Base-by-base conservation (phyloP, 148 eudicot species). In the Salicornia ramosissima region DNA sequence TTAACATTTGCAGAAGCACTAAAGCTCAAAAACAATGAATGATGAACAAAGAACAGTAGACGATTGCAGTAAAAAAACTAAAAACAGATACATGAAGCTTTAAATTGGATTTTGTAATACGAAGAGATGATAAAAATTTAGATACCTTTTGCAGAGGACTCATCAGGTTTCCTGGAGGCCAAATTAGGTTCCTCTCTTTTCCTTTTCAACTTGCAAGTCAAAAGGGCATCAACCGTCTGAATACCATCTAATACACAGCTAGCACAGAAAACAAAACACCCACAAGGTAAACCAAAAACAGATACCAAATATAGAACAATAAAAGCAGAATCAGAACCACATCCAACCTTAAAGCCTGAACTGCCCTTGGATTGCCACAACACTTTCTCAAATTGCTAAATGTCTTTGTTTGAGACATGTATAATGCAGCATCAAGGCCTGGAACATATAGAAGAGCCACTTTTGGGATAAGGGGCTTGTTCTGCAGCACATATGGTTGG, bases 191-290 rank as follows among this genome's bases (percentile, higher is more conserved):
- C 86, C 50, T 81, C 83, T 78, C 97, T 86, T 83, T 94, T 94
- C 67, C 98, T 87, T 82, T 90, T 94, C 21, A 86, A 59, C 83
- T 83, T 90, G 83, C 96, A 86, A 18, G 97, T 94, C 68, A 94
- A 82, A 45, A 94, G 96, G 55, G 97, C 83, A 78, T 94, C 98
- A 74, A 94, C 75, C 58, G 98, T 90, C 79, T 88, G 96, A 86
- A 82, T 78, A 80, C 89, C 97, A 84, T 91, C 96, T 83, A 96
- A 86, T 84, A 85, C 84, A 82, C 96, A 94, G 73, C 98, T 94
- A 88, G 83, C 79, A 88, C 54, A 78, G 52, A 57, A 73, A 79
- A 77, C 60, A 80, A 79, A 57, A 74, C 55, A 34, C 59, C 31
- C 49, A 43, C 39, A 72, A 71, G 52, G 58, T 75, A 68, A 71